phyloP scores from a whole-genome alignment of 2,329 filamentous ascomycete species.

The Davidsoniella virescens region DNA sequence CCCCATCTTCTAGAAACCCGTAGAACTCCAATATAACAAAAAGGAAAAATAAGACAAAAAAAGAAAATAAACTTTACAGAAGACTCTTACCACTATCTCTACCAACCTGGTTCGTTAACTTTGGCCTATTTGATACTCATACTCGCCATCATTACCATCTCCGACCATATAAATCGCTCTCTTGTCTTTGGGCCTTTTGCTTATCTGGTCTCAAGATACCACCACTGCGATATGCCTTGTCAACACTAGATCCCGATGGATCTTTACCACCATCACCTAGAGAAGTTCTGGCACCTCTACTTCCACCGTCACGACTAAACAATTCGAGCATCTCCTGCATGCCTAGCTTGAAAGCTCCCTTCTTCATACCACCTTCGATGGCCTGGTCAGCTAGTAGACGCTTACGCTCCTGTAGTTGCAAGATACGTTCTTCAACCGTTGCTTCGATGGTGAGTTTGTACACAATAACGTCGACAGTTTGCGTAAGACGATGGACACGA shows the following conservation, averaged over 20 bases:
- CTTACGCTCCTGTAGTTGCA: slow-evolving; percentile 91
- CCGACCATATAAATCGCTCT: slow-evolving; percentile 26
- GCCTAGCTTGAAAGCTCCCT: slow-evolving; percentile 62
- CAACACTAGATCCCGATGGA: slow-evolving; percentile 2
- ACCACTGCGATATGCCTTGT: slow-evolving; percentile 15
- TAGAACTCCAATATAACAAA: not conserved
- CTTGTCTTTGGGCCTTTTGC: slow-evolving; percentile 19
- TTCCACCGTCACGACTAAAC: slow-evolving; percentile 42
- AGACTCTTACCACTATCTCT: not conserved
- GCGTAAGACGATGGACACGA: slow-evolving; percentile 93
- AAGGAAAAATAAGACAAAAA: not conserved
- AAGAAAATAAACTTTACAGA: not conserved
- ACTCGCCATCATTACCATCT: slow-evolving; percentile 21
- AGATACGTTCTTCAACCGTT: slow-evolving; percentile 83
- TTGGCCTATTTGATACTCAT: not conserved
- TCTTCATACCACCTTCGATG: slow-evolving; percentile 66
- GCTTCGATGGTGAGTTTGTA: slow-evolving; percentile 82
- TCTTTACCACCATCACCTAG: not conserved
- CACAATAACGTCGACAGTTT: slow-evolving; percentile 84
- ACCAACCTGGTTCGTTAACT: not conserved
- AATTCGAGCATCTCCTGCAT: slow-evolving; percentile 88
- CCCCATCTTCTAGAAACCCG: too few relatives aligned
- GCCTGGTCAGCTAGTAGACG: slow-evolving; percentile 78
- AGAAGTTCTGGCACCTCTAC: slow-evolving; percentile 6
- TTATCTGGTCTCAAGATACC: slow-evolving; percentile 15